phyloP scores from a whole-genome alignment of 805 yeast genomes.

The Zygoascus ofunaensis region DNA sequence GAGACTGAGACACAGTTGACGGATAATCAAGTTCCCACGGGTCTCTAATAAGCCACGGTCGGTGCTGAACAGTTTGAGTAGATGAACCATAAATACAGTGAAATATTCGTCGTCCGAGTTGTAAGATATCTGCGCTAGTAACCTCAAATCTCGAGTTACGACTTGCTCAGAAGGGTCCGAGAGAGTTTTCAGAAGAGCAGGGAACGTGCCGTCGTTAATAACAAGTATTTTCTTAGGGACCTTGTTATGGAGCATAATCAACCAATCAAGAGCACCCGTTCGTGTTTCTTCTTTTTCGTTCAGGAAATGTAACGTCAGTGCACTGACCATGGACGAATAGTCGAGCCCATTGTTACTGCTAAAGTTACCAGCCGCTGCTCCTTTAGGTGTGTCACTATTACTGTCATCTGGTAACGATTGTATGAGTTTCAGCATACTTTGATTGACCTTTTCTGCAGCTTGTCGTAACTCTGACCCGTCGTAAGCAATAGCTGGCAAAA shows the following conservation, averaged over 20 bases:
- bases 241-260: slow-evolving; percentile 66
- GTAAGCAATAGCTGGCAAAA: slow-evolving; percentile 55
- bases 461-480: slow-evolving; percentile 41
- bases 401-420: slow-evolving; percentile 31
- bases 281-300: slow-evolving; percentile 74
- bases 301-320: slow-evolving; percentile 61
- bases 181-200: slow-evolving; percentile 65
- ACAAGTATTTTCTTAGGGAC: slow-evolving; percentile 48
- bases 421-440: slow-evolving; percentile 45
- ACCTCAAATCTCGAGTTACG: slow-evolving; percentile 59
- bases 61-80: slow-evolving; percentile 58
- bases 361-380: too few species aligned
- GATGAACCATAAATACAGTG: slow-evolving; percentile 60
- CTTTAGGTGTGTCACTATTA: background rate
- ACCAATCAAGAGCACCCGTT: slow-evolving; percentile 83
- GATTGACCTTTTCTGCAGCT: slow-evolving; percentile 49
- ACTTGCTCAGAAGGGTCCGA: slow-evolving; percentile 71
- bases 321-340: slow-evolving; percentile 55
- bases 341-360: slow-evolving; percentile 28
- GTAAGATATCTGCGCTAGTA: slow-evolving; percentile 62
- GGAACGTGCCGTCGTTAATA: slow-evolving; percentile 51
- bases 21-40: slow-evolving; percentile 72
- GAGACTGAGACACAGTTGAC: slow-evolving; percentile 73
- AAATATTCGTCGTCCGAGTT: slow-evolving; percentile 71
- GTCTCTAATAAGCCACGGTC: slow-evolving; percentile 60